Percentiles rank a stretch among this genome's conserved stretches.
Evolutionary conservation across 2,329 filamentous ascomycete genomes (phyloP).

Genomic region (Aspergillus niger): DNA sequence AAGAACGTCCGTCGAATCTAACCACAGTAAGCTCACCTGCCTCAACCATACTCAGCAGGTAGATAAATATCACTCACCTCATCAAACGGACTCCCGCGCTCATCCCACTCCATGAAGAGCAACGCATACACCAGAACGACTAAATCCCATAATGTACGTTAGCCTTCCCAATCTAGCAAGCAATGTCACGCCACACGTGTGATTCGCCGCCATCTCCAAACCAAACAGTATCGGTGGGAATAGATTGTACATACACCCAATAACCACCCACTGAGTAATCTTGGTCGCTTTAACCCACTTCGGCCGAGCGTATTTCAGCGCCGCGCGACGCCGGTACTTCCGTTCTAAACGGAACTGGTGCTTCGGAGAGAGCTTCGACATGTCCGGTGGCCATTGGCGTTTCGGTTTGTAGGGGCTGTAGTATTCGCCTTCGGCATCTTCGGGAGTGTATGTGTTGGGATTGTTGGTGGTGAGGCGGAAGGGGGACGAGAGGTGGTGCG

Average conservation of each 20-base stretch:
- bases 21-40: constrained; percentile 8
- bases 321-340: constrained; percentile 63
- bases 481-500: not conserved
- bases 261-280: constrained; percentile 58
- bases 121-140: constrained; percentile 47
- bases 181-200: not conserved
- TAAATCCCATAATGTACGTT: constrained; percentile 20
- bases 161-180: constrained; percentile 10
- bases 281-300: constrained; percentile 60
- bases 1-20: constrained; percentile 41
- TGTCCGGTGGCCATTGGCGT: constrained; percentile 66
- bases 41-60: not conserved
- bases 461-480: not conserved
- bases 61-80: constrained; percentile 31
- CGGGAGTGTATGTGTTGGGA: not conserved
- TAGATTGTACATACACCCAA: constrained; percentile 49
- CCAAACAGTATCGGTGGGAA: not conserved
- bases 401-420: constrained; percentile 63
- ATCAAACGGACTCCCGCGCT: constrained; percentile 43
- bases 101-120: constrained; percentile 49
- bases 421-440: constrained; percentile 22
- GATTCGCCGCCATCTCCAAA: not conserved
- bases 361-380: constrained; percentile 62
- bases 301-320: constrained; percentile 62
- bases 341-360: constrained; percentile 70